phyloP scores from a whole-genome alignment of 2,329 filamentous ascomycete species.

The Trichoderma sp. region DNA sequence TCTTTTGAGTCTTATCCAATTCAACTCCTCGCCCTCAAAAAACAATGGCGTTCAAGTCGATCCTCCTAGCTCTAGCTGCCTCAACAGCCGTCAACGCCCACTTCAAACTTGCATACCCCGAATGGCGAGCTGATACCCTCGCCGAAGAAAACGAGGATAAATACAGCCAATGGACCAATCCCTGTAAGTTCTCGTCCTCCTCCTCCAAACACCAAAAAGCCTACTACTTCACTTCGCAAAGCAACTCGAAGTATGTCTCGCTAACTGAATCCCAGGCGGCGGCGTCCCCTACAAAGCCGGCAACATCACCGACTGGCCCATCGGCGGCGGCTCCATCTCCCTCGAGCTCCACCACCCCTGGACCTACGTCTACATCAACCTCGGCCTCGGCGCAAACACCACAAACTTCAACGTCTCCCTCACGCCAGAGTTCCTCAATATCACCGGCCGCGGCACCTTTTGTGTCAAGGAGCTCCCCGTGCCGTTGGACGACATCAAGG shows the following conservation, averaged over 20 bases:
- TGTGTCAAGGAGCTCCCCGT: conserved; percentile 65
- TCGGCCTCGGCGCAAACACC: conserved; percentile 54
- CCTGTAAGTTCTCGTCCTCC: conserved; percentile 48
- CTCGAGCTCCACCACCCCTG: conserved; percentile 57
- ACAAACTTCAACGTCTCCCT: conserved; percentile 72
- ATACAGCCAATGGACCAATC: conserved; percentile 55
- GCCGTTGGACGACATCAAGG: conserved; percentile 54
- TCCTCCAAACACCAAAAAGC: background rate
- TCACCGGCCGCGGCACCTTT: conserved; percentile 64
- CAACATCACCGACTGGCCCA: conserved; percentile 58
- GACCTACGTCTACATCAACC: conserved; percentile 59
- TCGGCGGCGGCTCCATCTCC: conserved; percentile 53
- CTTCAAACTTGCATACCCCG: conserved; percentile 53
- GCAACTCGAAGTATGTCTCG: background rate
- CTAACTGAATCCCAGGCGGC: conserved; percentile 45
- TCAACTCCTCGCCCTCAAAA: background rate
- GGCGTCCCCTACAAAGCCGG: conserved; percentile 49
- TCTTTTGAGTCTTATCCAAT: background rate
- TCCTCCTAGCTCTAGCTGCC: conserved; percentile 42
- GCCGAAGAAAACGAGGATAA: conserved; percentile 40
- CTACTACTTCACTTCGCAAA: background rate
- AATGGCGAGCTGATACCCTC: conserved; percentile 55
- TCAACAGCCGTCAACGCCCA: conserved; percentile 50
- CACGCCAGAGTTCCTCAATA: conserved; percentile 61
- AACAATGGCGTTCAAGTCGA: conserved; percentile 33